phyloP scores from a whole-genome alignment of 2,329 filamentous ascomycete species.

The Colletotrichum graminicola region DNA sequence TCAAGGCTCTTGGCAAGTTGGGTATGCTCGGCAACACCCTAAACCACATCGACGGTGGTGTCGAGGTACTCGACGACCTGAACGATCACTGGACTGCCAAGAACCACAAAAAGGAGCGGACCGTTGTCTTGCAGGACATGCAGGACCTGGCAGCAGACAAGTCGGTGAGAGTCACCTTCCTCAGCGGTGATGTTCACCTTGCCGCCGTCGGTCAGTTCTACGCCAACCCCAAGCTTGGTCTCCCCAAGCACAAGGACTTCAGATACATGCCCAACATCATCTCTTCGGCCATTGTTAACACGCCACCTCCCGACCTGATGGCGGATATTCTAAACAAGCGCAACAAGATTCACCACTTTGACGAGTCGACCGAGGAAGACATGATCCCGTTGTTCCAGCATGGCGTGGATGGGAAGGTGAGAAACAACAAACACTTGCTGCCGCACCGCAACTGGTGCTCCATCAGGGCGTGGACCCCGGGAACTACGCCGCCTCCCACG shows the following conservation, averaged over 20 bases:
- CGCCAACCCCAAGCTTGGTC: slow-evolving; percentile 82
- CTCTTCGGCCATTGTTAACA: slow-evolving; percentile 94
- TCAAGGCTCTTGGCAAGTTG: slow-evolving; percentile 87
- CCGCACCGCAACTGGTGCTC: slow-evolving; percentile 97
- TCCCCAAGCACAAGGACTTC: slow-evolving; percentile 91
- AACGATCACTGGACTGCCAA: slow-evolving; percentile 99
- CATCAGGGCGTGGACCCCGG: slow-evolving; percentile 86
- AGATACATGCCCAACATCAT: slow-evolving; percentile 97
- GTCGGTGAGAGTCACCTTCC: slow-evolving; percentile 89
- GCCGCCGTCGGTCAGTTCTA: slow-evolving; percentile 95
- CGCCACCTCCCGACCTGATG: slow-evolving; percentile 87
- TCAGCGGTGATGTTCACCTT: slow-evolving; percentile 94
- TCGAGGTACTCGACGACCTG: slow-evolving; percentile 90
- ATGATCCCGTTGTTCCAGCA: slow-evolving; percentile 95
- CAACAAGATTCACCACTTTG: slow-evolving; percentile 83
- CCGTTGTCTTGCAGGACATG: slow-evolving; percentile 87
- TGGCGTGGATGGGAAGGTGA: slow-evolving; percentile 87
- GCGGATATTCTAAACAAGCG: slow-evolving; percentile 94
- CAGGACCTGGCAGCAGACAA: slow-evolving; percentile 95
- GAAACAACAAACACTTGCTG: slow-evolving; percentile 91
- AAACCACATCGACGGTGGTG: slow-evolving; percentile 91
- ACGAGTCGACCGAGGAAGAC: slow-evolving; percentile 86
- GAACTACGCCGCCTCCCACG: slow-evolving; percentile 77
- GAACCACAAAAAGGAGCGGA: slow-evolving; percentile 91
- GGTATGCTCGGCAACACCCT: slow-evolving; percentile 84